phyloP scores from a whole-genome alignment of 2,329 filamentous ascomycete species.

The Fusarium luffae region DNA sequence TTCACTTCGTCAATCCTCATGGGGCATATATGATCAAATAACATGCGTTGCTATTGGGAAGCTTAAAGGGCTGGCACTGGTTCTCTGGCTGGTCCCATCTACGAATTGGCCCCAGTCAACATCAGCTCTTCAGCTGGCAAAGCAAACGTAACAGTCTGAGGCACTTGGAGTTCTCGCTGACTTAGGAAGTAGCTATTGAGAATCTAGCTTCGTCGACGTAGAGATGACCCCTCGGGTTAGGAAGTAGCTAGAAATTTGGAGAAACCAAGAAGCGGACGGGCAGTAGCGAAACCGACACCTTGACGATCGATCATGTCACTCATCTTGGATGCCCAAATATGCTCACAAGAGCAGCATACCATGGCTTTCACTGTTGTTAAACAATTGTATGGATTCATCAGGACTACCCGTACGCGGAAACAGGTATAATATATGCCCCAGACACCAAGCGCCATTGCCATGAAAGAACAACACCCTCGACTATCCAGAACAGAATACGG shows the following conservation, averaged over 20 bases:
- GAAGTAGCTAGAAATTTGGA: not conserved
- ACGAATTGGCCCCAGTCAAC: not conserved
- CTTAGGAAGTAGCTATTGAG: not conserved
- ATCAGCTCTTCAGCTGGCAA: not conserved
- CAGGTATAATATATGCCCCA: constrained; percentile 49
- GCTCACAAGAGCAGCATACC: not conserved
- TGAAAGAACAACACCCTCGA: constrained; percentile 46
- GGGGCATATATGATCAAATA: not conserved
- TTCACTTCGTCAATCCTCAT: not conserved
- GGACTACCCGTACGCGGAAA: constrained; percentile 29
- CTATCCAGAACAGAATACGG: constrained; percentile 31
- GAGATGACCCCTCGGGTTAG: not conserved
- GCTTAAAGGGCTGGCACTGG: not conserved
- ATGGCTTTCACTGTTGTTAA: not conserved
- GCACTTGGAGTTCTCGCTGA: not conserved
- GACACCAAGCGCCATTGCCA: constrained; percentile 52
- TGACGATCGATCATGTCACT: not conserved
- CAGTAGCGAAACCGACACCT: not conserved
- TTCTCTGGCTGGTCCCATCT: not conserved
- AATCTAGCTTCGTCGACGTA: too few relatives aligned
- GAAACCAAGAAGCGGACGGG: not conserved
- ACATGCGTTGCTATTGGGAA: not conserved
- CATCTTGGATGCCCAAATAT: not conserved
- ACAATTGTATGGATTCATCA: constrained; percentile 27
- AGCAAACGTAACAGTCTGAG: not conserved